Evolutionary conservation across 306 rosid species (phyloP), one percentile per base, ranked within the genome.

Genomic region (Luffa acutangula): DNA sequence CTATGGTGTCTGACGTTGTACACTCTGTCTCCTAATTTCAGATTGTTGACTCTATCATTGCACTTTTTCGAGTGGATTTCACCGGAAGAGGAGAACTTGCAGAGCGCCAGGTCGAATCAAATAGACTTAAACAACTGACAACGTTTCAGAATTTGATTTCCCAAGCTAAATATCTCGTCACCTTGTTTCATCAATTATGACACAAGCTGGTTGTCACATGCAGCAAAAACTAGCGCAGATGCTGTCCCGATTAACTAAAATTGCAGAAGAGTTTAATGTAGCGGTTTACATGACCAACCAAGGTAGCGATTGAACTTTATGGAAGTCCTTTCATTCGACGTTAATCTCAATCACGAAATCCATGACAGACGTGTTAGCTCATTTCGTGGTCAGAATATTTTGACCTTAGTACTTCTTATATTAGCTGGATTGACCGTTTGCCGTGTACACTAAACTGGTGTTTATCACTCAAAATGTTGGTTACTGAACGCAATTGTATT

Each of bases 51-150:
- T 91, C 97, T 0, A 90, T 95, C 54, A 95, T 92, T 81, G 97
- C 98, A 69, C 90, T 92, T 64, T 91, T 95, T 86, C 90, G 96
- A 67, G 98, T 92, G 81, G 98, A 95, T 78, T 95, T 95, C 76
- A 81, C 97, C 0, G 97, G 98, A 79, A 90, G 98, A 86, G 97
- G 98, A 84, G 97, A 95, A 85, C 96, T 95, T 58, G 98, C 98
- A 62, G 98, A 95, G 72, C 97, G 98, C 63, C 98, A 95, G 94
- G 97, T 94, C 56, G 71, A 77, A 59, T 84, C 49, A 57, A 56
- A 67, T 37, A 66, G 21, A 48, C 20, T 37, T 65, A 5, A 36
- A 41, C 17, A 51, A 39, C 12, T n/a, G 39, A 31, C 73, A 25
- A n/a, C 53, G 34, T 7, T 34, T 82, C 7, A 31, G 17, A 41